Evolutionary conservation across 2,329 filamentous ascomycete species (phyloP).

Genomic region (Diaporthe longicolla): DNA sequence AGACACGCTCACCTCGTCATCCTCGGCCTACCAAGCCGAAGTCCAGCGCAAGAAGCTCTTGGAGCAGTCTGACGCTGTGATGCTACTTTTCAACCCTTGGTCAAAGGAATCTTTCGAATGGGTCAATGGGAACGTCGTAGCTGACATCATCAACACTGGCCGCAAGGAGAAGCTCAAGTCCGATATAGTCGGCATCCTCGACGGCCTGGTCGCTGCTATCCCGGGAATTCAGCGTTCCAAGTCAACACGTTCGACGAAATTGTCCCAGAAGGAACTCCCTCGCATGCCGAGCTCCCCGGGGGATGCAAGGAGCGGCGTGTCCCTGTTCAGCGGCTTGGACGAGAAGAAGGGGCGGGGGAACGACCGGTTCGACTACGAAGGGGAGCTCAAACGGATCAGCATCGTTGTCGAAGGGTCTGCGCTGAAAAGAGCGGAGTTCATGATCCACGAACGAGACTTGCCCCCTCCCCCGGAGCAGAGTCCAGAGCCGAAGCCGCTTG

Average conservation of each 20-base stretch:
- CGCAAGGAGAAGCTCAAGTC: constrained; percentile 20
- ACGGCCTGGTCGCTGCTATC: constrained; percentile 15
- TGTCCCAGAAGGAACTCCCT: constrained; percentile 9
- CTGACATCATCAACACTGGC: constrained; percentile 30
- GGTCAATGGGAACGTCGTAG: constrained; percentile 24
- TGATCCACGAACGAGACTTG: constrained; percentile 23
- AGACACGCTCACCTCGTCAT: constrained; percentile 10
- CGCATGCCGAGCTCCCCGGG: background rate
- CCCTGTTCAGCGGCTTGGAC: constrained; percentile 7
- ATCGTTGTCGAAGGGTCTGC: constrained; percentile 29
- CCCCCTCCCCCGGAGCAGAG: background rate
- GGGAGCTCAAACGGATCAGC: constrained; percentile 36
- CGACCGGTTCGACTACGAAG: constrained; percentile 21
- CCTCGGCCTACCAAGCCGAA: background rate
- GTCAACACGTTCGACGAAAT: constrained; percentile 9
- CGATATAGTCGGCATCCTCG: constrained; percentile 18
- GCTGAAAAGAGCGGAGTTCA: constrained; percentile 23
- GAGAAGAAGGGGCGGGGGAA: constrained; percentile 10
- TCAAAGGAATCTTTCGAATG: constrained; percentile 35
- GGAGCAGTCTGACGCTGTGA: constrained; percentile 38
- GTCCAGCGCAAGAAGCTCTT: constrained; percentile 28
- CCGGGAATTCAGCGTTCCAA: constrained; percentile 24
- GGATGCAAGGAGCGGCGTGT: background rate
- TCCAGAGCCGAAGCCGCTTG: constrained; percentile 11
- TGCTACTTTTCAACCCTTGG: constrained; percentile 38